phyloP scores from a whole-genome alignment of 163 green algal genomes.

The Coccomyxa subellipsoidea region DNA sequence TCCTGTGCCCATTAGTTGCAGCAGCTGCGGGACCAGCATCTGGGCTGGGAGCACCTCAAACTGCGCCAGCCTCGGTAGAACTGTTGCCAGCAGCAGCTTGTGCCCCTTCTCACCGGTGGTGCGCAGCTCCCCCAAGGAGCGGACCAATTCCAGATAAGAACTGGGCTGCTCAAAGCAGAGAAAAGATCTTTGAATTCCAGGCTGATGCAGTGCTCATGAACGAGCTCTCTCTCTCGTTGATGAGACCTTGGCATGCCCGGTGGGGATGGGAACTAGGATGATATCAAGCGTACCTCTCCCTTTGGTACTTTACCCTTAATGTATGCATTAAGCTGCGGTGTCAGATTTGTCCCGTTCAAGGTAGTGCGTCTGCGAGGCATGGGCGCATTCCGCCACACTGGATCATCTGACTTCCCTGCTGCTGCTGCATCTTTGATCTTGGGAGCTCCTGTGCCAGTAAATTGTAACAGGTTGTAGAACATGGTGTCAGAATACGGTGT shows the following conservation, averaged over 20 bases:
- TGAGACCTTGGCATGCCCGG: too few relatives aligned
- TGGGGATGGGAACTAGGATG: too few relatives aligned
- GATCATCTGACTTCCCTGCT: neutral
- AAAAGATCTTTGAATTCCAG: neutral
- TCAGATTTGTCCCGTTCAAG: neutral
- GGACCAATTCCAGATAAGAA: neutral
- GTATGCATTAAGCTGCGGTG: neutral
- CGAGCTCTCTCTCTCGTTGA: too few relatives aligned
- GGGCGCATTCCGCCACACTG: neutral
- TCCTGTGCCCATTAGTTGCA: conserved; percentile 17
- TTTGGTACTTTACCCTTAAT: neutral
- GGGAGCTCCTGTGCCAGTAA: neutral
- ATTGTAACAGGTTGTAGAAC: neutral
- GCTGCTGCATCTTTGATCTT: neutral
- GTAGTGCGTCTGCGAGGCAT: neutral
- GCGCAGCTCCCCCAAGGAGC: conserved; percentile 13
- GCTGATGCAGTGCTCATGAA: neutral
- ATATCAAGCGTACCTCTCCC: neutral
- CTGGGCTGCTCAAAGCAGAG: neutral
- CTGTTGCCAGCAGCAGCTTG: conserved; percentile 16
- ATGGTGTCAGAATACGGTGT: neutral
- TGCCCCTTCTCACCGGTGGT: conserved; percentile 21
- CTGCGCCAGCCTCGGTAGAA: conserved; percentile 29
- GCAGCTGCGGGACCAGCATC: conserved; percentile 27
- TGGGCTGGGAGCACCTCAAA: conserved; percentile 25